Percentiles rank a stretch among this genome's conserved stretches.
These are phyloP conservation scores for Cryphonectria radicalis DNA, from an alignment of 2,329 filamentous ascomycete genomes.

Conservation along the genomic window DNA sequence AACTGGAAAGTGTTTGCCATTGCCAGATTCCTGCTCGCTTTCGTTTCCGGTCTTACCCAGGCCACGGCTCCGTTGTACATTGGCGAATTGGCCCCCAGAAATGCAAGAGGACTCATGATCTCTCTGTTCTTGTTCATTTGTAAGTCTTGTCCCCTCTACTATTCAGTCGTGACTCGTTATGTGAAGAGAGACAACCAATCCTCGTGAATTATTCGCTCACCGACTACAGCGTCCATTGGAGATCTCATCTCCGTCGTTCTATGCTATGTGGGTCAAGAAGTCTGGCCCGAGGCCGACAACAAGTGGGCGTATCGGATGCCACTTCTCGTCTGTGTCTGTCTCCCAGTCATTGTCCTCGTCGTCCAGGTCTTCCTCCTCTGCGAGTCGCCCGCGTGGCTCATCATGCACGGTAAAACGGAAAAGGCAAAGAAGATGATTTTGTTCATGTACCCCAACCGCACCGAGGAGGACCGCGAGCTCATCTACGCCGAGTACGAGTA, in stretches of 20 bases:
- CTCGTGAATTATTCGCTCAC: not conserved
- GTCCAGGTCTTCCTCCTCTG: constrained; percentile 7
- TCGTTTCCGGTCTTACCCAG: constrained; percentile 12
- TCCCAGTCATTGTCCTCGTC: constrained; percentile 1
- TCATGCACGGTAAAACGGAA: constrained; percentile 8
- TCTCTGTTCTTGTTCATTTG: constrained; percentile 12
- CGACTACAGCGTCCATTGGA: constrained; percentile 3
- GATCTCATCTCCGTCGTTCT: constrained; percentile 9
- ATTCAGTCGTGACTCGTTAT: not conserved
- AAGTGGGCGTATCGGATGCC: constrained; percentile 15
- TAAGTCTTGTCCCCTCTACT: not conserved
- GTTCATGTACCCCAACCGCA: constrained; percentile 11
- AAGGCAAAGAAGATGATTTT: constrained; percentile 2
- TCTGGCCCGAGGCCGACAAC: constrained; percentile 8
- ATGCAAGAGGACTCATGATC: constrained; percentile 4
- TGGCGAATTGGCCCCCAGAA: constrained; percentile 9
- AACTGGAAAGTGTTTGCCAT: constrained; percentile 14
- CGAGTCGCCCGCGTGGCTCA: constrained; percentile 10
- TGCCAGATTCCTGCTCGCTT: constrained; percentile 7
- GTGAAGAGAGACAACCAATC: not conserved
- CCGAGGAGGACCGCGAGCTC: not conserved
- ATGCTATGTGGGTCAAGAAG: constrained; percentile 9
- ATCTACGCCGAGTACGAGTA: constrained; percentile 15
- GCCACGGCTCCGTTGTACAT: constrained; percentile 12
- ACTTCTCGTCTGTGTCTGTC: constrained; percentile 11